Base-by-base conservation (phyloP, 306 rosid species). In the Cicer chorassanicum region DNA sequence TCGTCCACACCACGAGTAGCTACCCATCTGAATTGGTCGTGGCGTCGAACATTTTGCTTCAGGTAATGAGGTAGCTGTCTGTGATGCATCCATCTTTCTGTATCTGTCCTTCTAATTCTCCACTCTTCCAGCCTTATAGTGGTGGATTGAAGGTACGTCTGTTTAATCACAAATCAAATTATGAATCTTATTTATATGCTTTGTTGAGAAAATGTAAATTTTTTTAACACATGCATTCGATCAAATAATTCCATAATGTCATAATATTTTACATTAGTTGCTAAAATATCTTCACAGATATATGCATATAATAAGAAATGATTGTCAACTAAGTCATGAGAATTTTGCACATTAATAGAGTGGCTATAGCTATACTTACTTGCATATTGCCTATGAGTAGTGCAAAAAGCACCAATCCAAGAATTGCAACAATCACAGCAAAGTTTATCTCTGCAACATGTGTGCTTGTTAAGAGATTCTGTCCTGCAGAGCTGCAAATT, bases 301-400 rank as follows among this genome's bases (percentile, higher is more conserved):
- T n/a, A n/a, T n/a, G n/a, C 29, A 2, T 3, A 29, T 29, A 29
- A 5, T 29, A 29, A 29, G 36, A 29, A 3, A 29, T 29, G 5
- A 66, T 42, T 50, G 14, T 65, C 45, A 29, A 29, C 36, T 4
- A 8, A 78, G 65, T 36, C 19, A 29, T 67, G 49, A 60, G 46
- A 10, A 13, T 78, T 18, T 53, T 46, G 36, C 6, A 19, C 38
- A 68, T 49, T 73, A 18, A 34, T 46, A 65, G 19, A 16, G 2
- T 72, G 36, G n/a, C 0, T 19, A 16, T 68, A 39, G 45, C 41
- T 46, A 29, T 4, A 81, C 88, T 57, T 79, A 84, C 90, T 81
- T 87, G 88, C 90, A 87, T 84, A 72, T 87, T 84, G 56, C 88
- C 90, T 63, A 87, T 87, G 44, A 87, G 90, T 70, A 79, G 61